phyloP scores from a whole-genome alignment of 257 asterid species.

The Plectranthus barbatus region DNA sequence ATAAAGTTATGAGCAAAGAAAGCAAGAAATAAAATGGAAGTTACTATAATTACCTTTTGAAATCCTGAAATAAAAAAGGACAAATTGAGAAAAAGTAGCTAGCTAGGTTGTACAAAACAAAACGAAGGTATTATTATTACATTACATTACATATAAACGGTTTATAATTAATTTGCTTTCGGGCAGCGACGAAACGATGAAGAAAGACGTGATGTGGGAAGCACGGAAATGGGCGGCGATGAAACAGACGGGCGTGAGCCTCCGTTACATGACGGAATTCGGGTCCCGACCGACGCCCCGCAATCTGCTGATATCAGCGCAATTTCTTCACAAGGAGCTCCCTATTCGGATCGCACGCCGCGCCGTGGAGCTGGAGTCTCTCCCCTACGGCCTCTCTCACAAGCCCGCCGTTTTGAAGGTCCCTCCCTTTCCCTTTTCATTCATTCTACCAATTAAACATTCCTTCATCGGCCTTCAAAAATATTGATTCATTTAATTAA shows the following conservation, averaged over 20 bases:
- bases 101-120: too few species aligned
- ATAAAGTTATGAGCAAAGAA: too few species aligned
- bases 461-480: not conserved
- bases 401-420: slow-evolving; percentile 85
- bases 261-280: slow-evolving; percentile 89
- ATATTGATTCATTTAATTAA: not conserved
- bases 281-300: slow-evolving; percentile 67
- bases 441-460: too few species aligned
- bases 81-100: too few species aligned
- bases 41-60: too few species aligned
- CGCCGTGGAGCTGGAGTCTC: slow-evolving; percentile 70
- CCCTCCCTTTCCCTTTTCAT: too few species aligned
- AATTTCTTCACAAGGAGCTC: slow-evolving; percentile 80
- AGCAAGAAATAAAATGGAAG: too few species aligned
- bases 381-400: slow-evolving; percentile 69
- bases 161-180: too few species aligned
- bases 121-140: too few species aligned
- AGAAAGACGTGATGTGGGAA: slow-evolving; percentile 45
- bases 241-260: slow-evolving; percentile 89
- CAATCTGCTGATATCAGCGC: slow-evolving; percentile 69
- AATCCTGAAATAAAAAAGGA: too few species aligned
- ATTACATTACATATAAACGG: too few species aligned
- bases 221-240: slow-evolving; percentile 68
- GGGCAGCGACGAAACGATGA: too few species aligned
- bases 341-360: slow-evolving; percentile 86